These are phyloP conservation scores for Coemansia nantahalensis DNA, from an alignment of 192 early-diverging fungal genomes.

Conservation along the genomic window DNA sequence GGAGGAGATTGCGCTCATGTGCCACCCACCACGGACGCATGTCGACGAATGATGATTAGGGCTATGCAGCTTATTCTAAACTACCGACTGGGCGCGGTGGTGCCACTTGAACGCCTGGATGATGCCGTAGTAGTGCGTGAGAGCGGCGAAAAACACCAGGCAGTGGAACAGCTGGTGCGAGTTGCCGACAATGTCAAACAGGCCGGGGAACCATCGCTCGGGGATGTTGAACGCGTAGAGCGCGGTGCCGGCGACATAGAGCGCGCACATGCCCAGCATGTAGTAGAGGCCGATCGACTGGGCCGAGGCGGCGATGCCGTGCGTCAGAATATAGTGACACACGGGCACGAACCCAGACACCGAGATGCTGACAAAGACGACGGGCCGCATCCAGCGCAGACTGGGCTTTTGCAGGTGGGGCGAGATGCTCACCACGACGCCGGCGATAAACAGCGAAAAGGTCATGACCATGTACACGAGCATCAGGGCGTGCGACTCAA, in stretches of 20 bases:
- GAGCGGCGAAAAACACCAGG: conserved; percentile 75
- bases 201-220: conserved; percentile 81
- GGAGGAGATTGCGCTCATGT: conserved; percentile 27
- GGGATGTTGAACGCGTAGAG: conserved; percentile 84
- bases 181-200: conserved; percentile 77
- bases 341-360: conserved; percentile 72
- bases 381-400: conserved; percentile 76
- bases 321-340: conserved; percentile 65
- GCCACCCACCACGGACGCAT: conserved; percentile 40
- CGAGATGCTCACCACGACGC: conserved; percentile 63
- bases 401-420: conserved; percentile 69
- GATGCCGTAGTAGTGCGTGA: conserved; percentile 74
- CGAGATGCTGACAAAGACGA: conserved; percentile 76
- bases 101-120: conserved; percentile 58
- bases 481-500: conserved; percentile 55
- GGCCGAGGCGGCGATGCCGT: conserved; percentile 61
- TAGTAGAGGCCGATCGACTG: conserved; percentile 65
- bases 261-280: conserved; percentile 65
- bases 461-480: conserved; percentile 61
- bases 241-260: conserved; percentile 80
- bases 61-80: no score
- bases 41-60: no score
- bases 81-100: conserved; percentile 45
- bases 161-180: conserved; percentile 96
- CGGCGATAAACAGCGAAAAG: conserved; percentile 60